A percentile compares a stretch with the other conserved stretches of the same genome.
These are phyloP conservation scores for Paracamarosporium sp. DNA, from an alignment of 2,329 filamentous ascomycete genomes.

Conservation along the genomic window DNA sequence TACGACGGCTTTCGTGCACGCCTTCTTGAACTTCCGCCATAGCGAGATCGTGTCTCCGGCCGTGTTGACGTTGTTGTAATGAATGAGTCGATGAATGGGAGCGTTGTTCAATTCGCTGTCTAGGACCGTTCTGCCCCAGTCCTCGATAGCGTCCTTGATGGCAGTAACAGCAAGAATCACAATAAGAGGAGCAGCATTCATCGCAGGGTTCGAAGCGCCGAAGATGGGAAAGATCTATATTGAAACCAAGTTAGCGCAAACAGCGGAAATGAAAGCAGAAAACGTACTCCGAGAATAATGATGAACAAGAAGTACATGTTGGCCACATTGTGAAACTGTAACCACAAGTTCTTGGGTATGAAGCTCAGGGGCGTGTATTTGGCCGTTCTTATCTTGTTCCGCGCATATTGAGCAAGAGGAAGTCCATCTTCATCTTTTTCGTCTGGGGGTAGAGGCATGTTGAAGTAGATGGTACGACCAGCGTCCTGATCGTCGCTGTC, in stretches of 20 bases:
- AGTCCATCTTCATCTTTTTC: constrained; percentile 82
- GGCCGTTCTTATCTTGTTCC: constrained; percentile 97
- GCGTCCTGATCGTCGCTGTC: constrained; percentile 46
- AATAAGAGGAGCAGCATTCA: constrained; percentile 90
- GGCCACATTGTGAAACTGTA: constrained; percentile 98
- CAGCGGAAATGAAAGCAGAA: constrained; percentile 14
- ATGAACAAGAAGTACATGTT: constrained; percentile 98
- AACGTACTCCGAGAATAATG: constrained; percentile 89
- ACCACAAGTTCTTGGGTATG: constrained; percentile 94
- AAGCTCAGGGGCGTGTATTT: constrained; percentile 98
- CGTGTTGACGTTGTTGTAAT: constrained; percentile 94
- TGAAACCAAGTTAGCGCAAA: constrained; percentile 23
- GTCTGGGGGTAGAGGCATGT: constrained; percentile 76
- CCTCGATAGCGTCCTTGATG: constrained; percentile 94
- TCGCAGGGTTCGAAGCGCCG: constrained; percentile 85
- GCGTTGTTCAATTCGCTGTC: constrained; percentile 97
- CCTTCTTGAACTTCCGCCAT: constrained; percentile 93
- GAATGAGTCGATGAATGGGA: constrained; percentile 84
- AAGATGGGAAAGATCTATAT: constrained; percentile 93
- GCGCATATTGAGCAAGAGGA: constrained; percentile 72
- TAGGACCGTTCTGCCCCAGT: constrained; percentile 88
- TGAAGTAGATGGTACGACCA: constrained; percentile 78
- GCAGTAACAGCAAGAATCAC: constrained; percentile 88
- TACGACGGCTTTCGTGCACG: constrained; percentile 69
- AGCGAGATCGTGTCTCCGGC: constrained; percentile 82